Conservation (phyloP, 139 green algal genomes). For the Prasinococcaceae sp. region DNA sequence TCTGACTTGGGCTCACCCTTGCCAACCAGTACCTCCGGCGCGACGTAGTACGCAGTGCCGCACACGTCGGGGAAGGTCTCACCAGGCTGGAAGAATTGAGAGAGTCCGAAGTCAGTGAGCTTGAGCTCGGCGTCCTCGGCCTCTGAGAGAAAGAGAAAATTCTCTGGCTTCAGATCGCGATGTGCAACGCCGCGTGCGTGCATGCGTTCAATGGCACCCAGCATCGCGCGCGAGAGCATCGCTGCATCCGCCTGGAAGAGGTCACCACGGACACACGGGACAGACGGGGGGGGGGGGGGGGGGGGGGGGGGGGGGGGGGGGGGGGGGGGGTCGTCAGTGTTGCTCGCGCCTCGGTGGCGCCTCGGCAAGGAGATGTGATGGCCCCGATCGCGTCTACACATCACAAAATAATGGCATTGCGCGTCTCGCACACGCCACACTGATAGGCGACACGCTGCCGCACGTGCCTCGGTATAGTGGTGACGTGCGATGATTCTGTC, state of each 20-base stretch:
- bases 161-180: slow-evolving; percentile 65
- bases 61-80: slow-evolving; percentile 51
- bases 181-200: slow-evolving; percentile 93
- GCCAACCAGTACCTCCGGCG: slow-evolving; percentile 44
- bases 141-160: slow-evolving; percentile 87
- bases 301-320: no score
- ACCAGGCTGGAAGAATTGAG: slow-evolving; percentile 29
- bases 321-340: no score
- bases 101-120: slow-evolving; percentile 61
- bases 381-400: no score
- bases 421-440: no score
- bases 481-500: slow-evolving; percentile 74
- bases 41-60: slow-evolving; percentile 55
- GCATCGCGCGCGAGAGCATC: slow-evolving; percentile 57
- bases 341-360: no score
- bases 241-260: slow-evolving; percentile 67
- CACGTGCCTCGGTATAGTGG: slow-evolving; percentile 69
- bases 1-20: slow-evolving; percentile 34
- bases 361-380: no score
- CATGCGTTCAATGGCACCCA: slow-evolving; percentile 71
- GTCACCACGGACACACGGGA: no score
- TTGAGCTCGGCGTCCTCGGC: slow-evolving; percentile 34
- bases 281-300: no score
- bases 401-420: no score
- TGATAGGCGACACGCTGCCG: no score